These are phyloP conservation scores for Colletotrichum ledebouriae DNA, from an alignment of 2,329 filamentous ascomycete genomes.

Conservation along the genomic window DNA sequence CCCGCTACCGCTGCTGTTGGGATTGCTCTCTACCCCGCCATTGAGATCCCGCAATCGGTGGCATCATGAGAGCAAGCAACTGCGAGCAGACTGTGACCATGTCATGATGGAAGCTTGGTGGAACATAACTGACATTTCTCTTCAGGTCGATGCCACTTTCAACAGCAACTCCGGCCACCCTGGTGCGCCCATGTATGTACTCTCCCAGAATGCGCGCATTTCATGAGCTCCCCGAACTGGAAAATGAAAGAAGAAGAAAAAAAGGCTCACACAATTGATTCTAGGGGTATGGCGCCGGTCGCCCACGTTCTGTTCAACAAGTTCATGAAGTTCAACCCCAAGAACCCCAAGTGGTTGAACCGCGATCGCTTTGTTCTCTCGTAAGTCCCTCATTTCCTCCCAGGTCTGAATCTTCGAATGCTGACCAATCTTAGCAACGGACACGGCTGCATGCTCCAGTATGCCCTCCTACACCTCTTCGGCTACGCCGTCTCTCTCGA, in stretches of 20 bases:
- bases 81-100: background rate
- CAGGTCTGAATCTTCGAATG: background rate
- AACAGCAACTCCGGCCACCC: conserved; percentile 98
- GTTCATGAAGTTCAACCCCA: conserved; percentile 99
- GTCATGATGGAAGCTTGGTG: background rate
- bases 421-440: conserved; percentile 77
- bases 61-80: conserved; percentile 22
- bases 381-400: conserved; percentile 70
- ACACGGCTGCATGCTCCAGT: conserved; percentile 99
- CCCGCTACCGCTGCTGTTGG: conserved; percentile 51
- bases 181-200: conserved; percentile 92
- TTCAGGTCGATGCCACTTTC: conserved; percentile 95
- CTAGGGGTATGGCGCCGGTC: conserved; percentile 87
- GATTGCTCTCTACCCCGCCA: conserved; percentile 52
- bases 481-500: conserved; percentile 90
- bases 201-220: conserved; percentile 10
- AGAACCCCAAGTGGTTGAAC: conserved; percentile 98
- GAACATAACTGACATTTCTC: conserved; percentile 9
- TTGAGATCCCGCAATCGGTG: conserved; percentile 43
- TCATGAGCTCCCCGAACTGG: background rate
- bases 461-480: conserved; percentile 96
- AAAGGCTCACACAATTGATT: conserved; percentile 50
- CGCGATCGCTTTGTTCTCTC: conserved; percentile 99
- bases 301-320: conserved; percentile 99
- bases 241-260: background rate